Conservation (phyloP, 495 filamentous ascomycete genomes). For the Tirmania nivea region DNA sequence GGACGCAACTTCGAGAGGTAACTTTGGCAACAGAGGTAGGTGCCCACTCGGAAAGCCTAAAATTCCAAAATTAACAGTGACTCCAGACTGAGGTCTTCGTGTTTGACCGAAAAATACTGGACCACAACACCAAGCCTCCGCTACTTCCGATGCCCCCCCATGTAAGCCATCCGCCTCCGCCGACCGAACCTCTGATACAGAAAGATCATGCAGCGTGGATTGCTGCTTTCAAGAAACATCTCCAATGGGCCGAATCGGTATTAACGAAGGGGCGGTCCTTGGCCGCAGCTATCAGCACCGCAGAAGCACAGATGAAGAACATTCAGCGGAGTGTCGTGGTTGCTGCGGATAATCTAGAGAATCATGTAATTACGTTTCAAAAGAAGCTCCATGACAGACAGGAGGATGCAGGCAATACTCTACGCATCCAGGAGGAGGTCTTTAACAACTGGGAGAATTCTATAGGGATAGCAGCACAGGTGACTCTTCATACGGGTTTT, state of each 20-base stretch:
- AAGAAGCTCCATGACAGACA: slow-evolving; percentile 37
- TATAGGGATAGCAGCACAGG: slow-evolving; percentile 28
- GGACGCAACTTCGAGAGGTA: slow-evolving; percentile 47
- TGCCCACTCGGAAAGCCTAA: no score
- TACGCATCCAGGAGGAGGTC: slow-evolving; percentile 35
- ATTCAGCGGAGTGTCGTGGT: slow-evolving; percentile 40
- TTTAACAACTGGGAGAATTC: slow-evolving; percentile 36
- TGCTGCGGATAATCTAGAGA: slow-evolving; percentile 47
- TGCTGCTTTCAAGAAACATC: slow-evolving; percentile 17
- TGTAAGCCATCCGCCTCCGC: slow-evolving; percentile 12
- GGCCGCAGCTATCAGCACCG: slow-evolving; percentile 23
- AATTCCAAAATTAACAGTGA: not conserved
- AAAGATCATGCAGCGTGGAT: slow-evolving; percentile 16
- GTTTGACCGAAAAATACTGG: slow-evolving; percentile 17
- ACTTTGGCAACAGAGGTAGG: slow-evolving; percentile 41
- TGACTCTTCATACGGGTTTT: slow-evolving; percentile 41
- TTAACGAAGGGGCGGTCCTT: slow-evolving; percentile 8
- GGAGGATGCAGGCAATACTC: slow-evolving; percentile 36
- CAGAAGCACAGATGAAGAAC: slow-evolving; percentile 33
- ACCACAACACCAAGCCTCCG: slow-evolving; percentile 5
- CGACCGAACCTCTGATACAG: slow-evolving; percentile 12
- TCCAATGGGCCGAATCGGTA: slow-evolving; percentile 16
- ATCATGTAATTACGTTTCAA: slow-evolving; percentile 39
- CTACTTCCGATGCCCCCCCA: slow-evolving; percentile 7
- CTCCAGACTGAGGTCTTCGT: slow-evolving; percentile 16